Evolutionary conservation across 176 grass and related monocot genomes (phyloP), one percentile per base, ranked within the genome.

Genomic region (Lolium perenne): DNA sequence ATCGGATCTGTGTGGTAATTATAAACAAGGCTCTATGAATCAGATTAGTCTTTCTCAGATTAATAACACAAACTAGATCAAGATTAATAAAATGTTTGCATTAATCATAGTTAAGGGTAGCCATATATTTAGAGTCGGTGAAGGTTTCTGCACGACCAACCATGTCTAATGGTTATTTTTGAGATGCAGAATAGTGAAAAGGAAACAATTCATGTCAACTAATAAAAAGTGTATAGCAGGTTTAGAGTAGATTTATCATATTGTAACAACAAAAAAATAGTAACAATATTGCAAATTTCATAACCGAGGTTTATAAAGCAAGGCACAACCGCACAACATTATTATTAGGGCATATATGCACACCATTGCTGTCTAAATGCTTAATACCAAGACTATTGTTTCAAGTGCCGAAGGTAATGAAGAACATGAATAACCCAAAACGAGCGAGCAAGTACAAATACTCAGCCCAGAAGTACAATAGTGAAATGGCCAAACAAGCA

Each of bases 1-100:
- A 18, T 59, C 29, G 60, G 26, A 60, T 74, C 4, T 46, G 57
- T 59, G 13, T 73, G 4, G 50, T 46, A 25, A 83, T 45, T 45
- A 56, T 20, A 50, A 74, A 25, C 10, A 73, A 73, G 22, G 67
- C 11, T 73, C 67, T 46, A 56, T 59, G 70, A 1, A 40, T 43
- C 0, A 82, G 50, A 58, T 71, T 56, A 55, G 26, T 41, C n/a
- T 21, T 58, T 58, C 2, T 23, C n/a, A 82, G 49, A 60, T 72
- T 83, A 59, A 20, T 59, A 41, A 20, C 9, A 66, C 10, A 70
- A 22, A 73, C 18, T 6, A 47, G 10, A 89, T 11, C 70, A 89
- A 18, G 47, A 56, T 38, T 58, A 85, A 76, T 60, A 29, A 29
- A 41, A 1, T 38, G 38, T 32, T 26, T 85, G 26, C 2, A 7